Evolutionary conservation across 2,329 filamentous ascomycete species (phyloP), one percentile per base, ranked within the genome.

Genomic region (Lecanicillium sp.): DNA sequence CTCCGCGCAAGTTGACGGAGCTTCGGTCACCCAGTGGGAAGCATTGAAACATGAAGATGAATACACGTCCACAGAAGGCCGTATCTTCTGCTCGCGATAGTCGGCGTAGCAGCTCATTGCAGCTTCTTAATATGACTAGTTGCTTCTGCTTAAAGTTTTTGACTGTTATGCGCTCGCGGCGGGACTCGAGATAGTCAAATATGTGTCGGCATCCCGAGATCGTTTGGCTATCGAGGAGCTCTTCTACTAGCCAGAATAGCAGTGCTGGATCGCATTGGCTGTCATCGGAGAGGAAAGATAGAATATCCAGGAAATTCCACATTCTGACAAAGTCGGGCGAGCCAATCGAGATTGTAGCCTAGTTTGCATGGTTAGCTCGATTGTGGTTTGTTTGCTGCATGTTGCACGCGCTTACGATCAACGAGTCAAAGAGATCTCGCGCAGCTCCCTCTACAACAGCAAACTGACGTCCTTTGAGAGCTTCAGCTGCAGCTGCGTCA

Each of bases 1-100:
- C 90, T 49, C 92, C 92, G 37, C 92, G 78, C 29, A 96, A 71
- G 54, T 99, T 99, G 35, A 98, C 92, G 1, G 92, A 95, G 57
- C 92, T 96, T 57, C 90, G 92, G 61, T 98, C 94, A 22, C 90
- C 90, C 0, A 98, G 70, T 2, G 92, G 92, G 53, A 98, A 96
- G 58, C 88, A 94, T 59, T 98, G 92, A 60, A 96, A 98, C 56
- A 98, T 78, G 60, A 95, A 99, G 47, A 98, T 95, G 60, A 96
- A 96, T 18, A 99, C 92, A 29, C 92, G 78, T 13, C 92, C 92
- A 54, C 92, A 98, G 57, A 99, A 98, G 1, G 94, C 88, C 0
- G 92, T 94, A 59, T 98, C 92, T 58, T 96, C 89, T 4, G 92
- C 90, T 41, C 92, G 78, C n/a, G 92, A 96, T 3, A 98, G 71